Percentiles rank a stretch among this genome's conserved stretches.
These are phyloP conservation scores for Mrakia gelida DNA, from an alignment of 768 basidiomycete species.

Conservation along the genomic window DNA sequence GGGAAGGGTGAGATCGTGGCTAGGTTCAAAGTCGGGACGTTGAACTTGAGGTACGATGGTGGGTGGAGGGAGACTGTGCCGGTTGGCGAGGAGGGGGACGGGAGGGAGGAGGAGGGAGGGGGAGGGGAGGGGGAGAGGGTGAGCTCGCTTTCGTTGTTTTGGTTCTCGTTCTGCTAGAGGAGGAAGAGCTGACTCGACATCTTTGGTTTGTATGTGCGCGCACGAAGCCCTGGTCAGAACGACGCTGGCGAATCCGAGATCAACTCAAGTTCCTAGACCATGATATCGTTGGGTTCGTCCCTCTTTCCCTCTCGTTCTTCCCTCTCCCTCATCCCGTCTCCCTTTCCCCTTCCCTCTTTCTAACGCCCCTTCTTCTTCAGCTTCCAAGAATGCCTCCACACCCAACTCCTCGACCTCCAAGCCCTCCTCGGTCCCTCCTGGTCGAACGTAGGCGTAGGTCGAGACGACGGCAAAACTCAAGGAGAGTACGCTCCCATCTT, in stretches of 20 bases:
- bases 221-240: slow-evolving; percentile 25
- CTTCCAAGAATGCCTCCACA: slow-evolving; percentile 49
- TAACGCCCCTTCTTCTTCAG: background rate
- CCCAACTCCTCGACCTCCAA: slow-evolving; percentile 57
- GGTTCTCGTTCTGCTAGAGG: too few relatives aligned
- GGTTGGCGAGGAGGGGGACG: slow-evolving; percentile 23
- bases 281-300: slow-evolving; percentile 27
- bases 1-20: background rate
- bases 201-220: background rate
- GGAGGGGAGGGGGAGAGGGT: slow-evolving; percentile 24
- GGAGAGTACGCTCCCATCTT: slow-evolving; percentile 65
- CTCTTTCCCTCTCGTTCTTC: background rate
- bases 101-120: background rate
- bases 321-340: background rate
- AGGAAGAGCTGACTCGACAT: background rate
- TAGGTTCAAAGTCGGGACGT: slow-evolving; percentile 14
- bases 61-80: slow-evolving; percentile 13
- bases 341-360: background rate
- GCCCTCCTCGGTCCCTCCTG: slow-evolving; percentile 56
- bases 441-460: slow-evolving; percentile 60
- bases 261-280: slow-evolving; percentile 7
- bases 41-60: slow-evolving; percentile 24
- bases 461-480: slow-evolving; percentile 55
- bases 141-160: too few relatives aligned
- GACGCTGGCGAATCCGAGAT: slow-evolving; percentile 28